Evolutionary conservation across 352 stramenopile genomes (phyloP).

Genomic region (Stramenopiles sp.): DNA sequence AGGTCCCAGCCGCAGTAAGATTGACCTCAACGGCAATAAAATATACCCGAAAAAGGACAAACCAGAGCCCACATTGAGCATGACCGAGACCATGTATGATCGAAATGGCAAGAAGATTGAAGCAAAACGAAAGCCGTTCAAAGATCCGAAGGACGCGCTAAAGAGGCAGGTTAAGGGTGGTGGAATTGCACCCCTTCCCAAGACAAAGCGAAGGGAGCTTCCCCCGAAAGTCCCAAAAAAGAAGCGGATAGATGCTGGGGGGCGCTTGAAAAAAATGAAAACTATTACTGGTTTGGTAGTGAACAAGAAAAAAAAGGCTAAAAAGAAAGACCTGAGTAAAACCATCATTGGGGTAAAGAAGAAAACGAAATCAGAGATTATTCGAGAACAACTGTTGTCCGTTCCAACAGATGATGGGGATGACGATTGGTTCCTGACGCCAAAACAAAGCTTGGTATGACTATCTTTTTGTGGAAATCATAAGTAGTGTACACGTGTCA

Average conservation of each 20-base stretch:
- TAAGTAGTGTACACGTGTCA: too few species aligned
- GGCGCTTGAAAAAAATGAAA: not conserved
- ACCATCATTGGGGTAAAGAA: not conserved
- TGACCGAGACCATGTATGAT: too few species aligned
- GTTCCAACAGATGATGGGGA: not conserved
- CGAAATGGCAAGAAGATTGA: not conserved
- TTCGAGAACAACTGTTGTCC: not conserved
- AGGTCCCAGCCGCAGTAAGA: not conserved
- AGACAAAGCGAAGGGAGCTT: not conserved
- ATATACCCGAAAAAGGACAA: not conserved
- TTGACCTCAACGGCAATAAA: not conserved
- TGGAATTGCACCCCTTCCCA: not conserved
- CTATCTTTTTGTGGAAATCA: too few species aligned
- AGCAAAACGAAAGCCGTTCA: not conserved
- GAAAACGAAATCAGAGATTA: not conserved
- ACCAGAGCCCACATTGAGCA: too few species aligned
- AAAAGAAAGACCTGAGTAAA: constrained; percentile 6
- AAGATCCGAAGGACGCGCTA: not conserved
- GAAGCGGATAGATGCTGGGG: not conserved
- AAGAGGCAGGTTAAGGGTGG: not conserved
- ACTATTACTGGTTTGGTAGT: not conserved
- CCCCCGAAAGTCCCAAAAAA: constrained; percentile 1
- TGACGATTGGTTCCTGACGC: not conserved
- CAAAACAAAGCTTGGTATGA: too few species aligned
- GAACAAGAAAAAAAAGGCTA: not conserved